Evolutionary conservation across 345 rosid species (phyloP).

Genomic region (Dipteronia dyeriana): DNA sequence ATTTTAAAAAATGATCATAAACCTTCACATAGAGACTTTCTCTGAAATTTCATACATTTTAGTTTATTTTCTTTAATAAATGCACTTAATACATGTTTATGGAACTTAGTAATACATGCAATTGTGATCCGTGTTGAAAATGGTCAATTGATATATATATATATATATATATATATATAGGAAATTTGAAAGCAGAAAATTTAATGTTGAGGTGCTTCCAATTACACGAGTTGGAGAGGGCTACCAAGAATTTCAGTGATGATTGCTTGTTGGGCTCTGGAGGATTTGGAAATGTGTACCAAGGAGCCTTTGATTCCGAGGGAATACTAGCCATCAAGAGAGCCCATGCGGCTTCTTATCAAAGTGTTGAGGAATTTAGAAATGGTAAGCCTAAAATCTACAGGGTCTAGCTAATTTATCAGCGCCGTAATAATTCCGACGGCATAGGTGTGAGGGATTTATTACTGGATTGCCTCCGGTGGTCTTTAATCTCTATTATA

Average conservation of each 20-base stretch:
- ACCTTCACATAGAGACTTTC: too few species aligned
- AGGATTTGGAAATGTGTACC: conserved; percentile 56
- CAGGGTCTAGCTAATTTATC: neutral
- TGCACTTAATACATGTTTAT: too few species aligned
- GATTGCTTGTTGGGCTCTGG: conserved; percentile 58
- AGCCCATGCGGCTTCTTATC: conserved; percentile 52
- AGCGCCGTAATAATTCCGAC: too few species aligned
- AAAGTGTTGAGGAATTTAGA: conserved; percentile 54
- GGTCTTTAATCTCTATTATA: too few species aligned
- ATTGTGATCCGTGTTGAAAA: neutral
- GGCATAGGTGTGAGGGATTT: too few species aligned
- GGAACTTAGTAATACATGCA: neutral
- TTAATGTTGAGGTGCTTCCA: conserved; percentile 44
- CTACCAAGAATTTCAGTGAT: conserved; percentile 48
- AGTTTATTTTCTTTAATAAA: too few species aligned
- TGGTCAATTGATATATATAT: neutral
- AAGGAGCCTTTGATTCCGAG: conserved; percentile 43
- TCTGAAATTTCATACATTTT: too few species aligned
- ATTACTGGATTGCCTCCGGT: too few species aligned
- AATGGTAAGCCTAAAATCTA: conserved; percentile 42
- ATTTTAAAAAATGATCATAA: too few species aligned
- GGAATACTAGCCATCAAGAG: conserved; percentile 57
- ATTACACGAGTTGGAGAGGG: conserved; percentile 44
- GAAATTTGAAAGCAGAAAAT: conserved; percentile 35
- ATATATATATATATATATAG: conserved; percentile 9